Conservation (phyloP, 1,284 basidiomycete species). For the Ceratobasidium sp. region DNA sequence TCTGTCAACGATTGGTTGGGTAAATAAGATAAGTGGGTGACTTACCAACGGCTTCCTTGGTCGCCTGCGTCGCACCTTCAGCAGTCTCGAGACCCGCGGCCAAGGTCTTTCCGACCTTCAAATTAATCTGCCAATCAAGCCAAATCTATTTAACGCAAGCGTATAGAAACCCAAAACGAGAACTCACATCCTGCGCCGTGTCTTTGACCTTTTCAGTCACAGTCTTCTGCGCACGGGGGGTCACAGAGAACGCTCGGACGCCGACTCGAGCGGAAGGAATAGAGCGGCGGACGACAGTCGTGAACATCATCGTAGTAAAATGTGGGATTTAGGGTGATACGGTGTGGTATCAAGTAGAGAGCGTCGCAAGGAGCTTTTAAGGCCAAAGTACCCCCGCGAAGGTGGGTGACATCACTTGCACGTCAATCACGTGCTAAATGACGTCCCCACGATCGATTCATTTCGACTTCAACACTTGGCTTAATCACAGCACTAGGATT, state of each 20-base stretch:
- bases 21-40: not conserved
- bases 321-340: not conserved
- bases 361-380: not conserved
- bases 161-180: not conserved
- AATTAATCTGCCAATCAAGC: slow-evolving; percentile 24
- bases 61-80: slow-evolving; percentile 27
- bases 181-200: slow-evolving; percentile 29
- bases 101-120: slow-evolving; percentile 42
- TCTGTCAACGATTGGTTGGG: not conserved
- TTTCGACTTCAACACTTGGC: no score
- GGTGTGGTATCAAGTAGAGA: not conserved
- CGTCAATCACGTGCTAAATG: not conserved
- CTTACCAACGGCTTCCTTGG: slow-evolving; percentile 40
- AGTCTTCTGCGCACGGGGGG: slow-evolving; percentile 14
- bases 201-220: slow-evolving; percentile 38
- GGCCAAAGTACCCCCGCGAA: not conserved
- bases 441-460: not conserved
- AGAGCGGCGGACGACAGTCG: not conserved
- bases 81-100: slow-evolving; percentile 39
- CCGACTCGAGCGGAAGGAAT: slow-evolving; percentile 14
- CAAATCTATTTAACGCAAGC: not conserved
- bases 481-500: no score
- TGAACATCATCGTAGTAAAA: slow-evolving; percentile 15
- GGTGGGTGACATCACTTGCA: slow-evolving; percentile 7
- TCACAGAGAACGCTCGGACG: slow-evolving; percentile 35